Evolutionary conservation across 768 basidiomycete genomes (phyloP).

Genomic region (Mycena galopus): DNA sequence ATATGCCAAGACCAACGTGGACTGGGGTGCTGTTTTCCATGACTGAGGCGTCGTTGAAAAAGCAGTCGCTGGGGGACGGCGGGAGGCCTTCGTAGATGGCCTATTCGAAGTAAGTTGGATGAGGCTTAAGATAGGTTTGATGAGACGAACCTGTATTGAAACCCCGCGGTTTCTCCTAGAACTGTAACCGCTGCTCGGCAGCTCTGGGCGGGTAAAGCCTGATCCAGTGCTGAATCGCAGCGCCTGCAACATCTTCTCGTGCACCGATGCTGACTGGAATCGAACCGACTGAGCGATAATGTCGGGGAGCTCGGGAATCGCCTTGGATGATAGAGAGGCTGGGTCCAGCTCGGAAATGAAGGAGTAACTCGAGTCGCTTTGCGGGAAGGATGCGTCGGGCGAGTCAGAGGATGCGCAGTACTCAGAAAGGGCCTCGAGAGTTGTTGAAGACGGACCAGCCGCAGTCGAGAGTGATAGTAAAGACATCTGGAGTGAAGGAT

Average conservation of each 20-base stretch:
- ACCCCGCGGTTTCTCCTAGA: neutral
- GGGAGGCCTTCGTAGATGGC: conserved; percentile 20
- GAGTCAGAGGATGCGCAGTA: conserved; percentile 28
- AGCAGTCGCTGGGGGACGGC: conserved; percentile 18
- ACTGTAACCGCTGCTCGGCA: neutral
- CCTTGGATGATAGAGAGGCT: neutral
- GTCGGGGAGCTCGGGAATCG: conserved; percentile 5
- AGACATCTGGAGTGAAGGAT: conserved; percentile 15
- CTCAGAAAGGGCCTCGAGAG: conserved; percentile 21
- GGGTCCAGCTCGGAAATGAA: neutral
- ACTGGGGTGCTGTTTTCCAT: conserved; percentile 1
- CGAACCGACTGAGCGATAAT: conserved; percentile 12
- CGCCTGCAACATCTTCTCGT: conserved; percentile 25
- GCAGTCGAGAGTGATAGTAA: neutral
- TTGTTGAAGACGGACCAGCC: conserved; percentile 26
- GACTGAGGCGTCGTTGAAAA: conserved; percentile 8
- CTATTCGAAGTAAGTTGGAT: neutral
- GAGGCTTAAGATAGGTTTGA: neutral
- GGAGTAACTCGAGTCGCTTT: conserved; percentile 14
- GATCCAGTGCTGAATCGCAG: conserved; percentile 14
- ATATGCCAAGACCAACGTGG: conserved; percentile 1
- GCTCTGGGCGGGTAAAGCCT: conserved; percentile 20
- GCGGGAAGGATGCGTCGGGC: neutral
- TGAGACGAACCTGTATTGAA: conserved; percentile 12
- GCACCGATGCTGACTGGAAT: conserved; percentile 20